These are phyloP conservation scores for Suhomyces sp. DNA, from an alignment of 805 yeast genomes.

Conservation along the genomic window DNA sequence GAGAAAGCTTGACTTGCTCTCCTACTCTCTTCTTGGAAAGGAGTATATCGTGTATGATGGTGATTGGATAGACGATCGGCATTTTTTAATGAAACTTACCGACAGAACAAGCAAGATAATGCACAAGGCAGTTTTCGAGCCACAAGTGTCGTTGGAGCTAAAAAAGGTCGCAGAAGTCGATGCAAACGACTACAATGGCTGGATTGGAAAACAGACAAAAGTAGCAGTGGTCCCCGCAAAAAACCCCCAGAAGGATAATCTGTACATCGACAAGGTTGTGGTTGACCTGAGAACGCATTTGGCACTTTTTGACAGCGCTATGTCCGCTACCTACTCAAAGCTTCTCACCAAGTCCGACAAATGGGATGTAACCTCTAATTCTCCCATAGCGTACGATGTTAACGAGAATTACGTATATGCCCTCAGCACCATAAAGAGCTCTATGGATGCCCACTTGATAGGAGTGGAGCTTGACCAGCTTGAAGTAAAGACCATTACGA, in stretches of 20 bases:
- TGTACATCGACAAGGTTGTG: conserved; percentile 23
- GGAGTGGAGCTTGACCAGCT: conserved; percentile 7
- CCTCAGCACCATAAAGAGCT: conserved; percentile 13
- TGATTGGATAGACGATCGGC: conserved; percentile 16
- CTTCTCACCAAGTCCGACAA: conserved; percentile 7
- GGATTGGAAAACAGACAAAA: conserved; percentile 21
- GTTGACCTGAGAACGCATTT: conserved; percentile 15
- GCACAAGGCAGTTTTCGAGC: conserved; percentile 14
- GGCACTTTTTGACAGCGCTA: conserved; percentile 18
- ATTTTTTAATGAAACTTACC: conserved; percentile 16
- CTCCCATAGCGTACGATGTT: conserved; percentile 16
- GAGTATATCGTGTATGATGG: conserved; percentile 22
- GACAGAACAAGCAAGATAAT: conserved; percentile 21
- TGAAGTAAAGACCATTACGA: conserved; percentile 7
- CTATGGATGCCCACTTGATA: conserved; percentile 15
- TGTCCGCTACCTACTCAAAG: conserved; percentile 10
- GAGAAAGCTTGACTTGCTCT: neutral
- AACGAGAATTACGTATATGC: conserved; percentile 15
- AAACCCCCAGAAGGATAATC: neutral
- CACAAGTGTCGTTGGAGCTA: conserved; percentile 2
- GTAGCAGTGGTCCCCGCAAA: conserved; percentile 10
- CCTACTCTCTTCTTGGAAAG: conserved; percentile 9
- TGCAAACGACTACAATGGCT: conserved; percentile 17
- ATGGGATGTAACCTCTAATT: conserved; percentile 15
- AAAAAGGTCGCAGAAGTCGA: conserved; percentile 6